Conservation (phyloP, 2,329 filamentous ascomycete genomes). For the Pseudogymnoascus sp. region DNA sequence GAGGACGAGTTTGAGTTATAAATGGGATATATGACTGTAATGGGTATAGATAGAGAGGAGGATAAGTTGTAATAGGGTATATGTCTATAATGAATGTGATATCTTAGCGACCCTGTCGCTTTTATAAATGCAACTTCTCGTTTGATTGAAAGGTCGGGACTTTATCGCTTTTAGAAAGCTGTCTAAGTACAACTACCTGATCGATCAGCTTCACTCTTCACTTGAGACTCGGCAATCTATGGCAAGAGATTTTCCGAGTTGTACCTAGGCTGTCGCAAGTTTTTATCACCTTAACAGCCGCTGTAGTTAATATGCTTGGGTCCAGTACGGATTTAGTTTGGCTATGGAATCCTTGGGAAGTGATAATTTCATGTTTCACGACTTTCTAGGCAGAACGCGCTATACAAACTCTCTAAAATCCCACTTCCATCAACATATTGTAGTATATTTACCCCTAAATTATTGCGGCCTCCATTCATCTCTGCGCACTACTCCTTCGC, state of each 20-base stretch:
- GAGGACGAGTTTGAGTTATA: not conserved
- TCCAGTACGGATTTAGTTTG: not conserved
- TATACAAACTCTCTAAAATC: not conserved
- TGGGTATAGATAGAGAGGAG: not conserved
- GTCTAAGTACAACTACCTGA: not conserved
- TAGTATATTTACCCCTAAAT: not conserved
- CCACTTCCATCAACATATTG: not conserved
- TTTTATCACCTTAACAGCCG: not conserved
- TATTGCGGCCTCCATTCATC: not conserved
- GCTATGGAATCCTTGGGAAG: not conserved
- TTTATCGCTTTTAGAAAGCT: not conserved
- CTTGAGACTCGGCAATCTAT: not conserved
- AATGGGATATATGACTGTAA: not conserved
- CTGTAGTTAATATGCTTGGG: no score
- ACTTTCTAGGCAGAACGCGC: not conserved
- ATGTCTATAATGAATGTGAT: not conserved
- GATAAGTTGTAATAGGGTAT: not conserved
- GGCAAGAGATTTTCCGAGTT: not conserved
- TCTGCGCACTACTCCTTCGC: not conserved
- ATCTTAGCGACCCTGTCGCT: not conserved
- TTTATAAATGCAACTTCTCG: not conserved
- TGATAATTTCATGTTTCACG: not conserved
- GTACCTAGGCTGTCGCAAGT: not conserved
- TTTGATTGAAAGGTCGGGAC: not conserved
- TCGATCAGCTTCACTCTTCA: not conserved